Base-by-base conservation (phyloP, 257 asterid genomes). In the Salvia miltiorrhiza region DNA sequence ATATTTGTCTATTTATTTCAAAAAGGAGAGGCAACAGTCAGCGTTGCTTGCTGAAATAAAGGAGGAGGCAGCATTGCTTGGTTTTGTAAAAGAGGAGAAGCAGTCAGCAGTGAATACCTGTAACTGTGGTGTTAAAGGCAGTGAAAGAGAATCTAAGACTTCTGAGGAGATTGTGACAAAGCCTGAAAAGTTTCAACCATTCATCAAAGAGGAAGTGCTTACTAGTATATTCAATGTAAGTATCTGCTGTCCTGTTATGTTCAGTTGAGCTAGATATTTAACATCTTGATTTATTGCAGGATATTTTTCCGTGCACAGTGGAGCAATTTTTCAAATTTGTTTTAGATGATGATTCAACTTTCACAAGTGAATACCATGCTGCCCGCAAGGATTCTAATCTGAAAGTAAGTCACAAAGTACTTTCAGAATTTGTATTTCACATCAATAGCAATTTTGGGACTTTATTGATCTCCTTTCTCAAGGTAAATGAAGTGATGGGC, bases 181-280 rank as follows among this genome's bases (percentile, higher is more conserved):
- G 77, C 72, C 76, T 56, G 81, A 55, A 58, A 85, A 68, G 70
- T 86, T 59, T 67, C 95, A 81, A 75, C 90, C 95, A 11, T 90
- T 94, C 77, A 82, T 94, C 83, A 89, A 82, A 78, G 96, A 87
- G 69, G 99, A 89, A 71, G 90, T 91, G 63, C 88, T 94, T 54
- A 71, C 87, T 66, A 78, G 76, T 67, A 85, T 94, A 76, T 82
- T 65, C 83, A 72, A 67, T 84, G 99, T 94, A 78, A 33, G 87
- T 52, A 35, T 52, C 73, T 64, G 6, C 53, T 32, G 23, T 45
- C 24, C 73, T 44, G 71, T 23, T 30, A 33, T 67, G 50, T 66
- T 71, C 19, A 20, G 28, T 41, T 61, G 30, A 56, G 61, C 49
- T 66, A 30, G 20, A 41, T 23, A 23, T 28, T 32, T 54, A 21